phyloP scores from a whole-genome alignment of 768 basidiomycete genomes.

The Serpula lacrymans region DNA sequence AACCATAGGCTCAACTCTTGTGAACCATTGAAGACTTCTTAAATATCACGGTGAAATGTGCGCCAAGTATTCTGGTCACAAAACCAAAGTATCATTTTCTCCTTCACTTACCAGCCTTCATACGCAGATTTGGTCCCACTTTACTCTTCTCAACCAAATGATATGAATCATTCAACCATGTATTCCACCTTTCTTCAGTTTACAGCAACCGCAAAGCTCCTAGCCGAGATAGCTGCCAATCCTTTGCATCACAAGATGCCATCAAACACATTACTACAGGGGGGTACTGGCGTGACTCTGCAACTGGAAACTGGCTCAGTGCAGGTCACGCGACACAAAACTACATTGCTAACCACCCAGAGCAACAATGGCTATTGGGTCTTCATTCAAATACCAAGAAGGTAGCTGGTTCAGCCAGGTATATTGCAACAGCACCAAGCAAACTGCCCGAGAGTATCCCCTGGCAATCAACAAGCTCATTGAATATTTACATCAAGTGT shows the following conservation, averaged over 20 bases:
- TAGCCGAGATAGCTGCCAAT: conserved; percentile 38
- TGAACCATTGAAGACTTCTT: conserved; percentile 18
- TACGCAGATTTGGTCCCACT: conserved; percentile 20
- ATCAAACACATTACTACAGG: conserved; percentile 36
- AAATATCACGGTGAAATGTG: too few species aligned
- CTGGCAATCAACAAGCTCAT: too few species aligned
- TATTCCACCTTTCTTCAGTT: conserved; percentile 39
- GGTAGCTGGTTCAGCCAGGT: too few species aligned
- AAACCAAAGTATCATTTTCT: conserved; percentile 22
- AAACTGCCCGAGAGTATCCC: too few species aligned
- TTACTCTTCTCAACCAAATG: conserved; percentile 30
- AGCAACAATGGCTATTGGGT: conserved; percentile 3
- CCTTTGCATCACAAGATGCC: conserved; percentile 29
- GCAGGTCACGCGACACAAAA: too few species aligned
- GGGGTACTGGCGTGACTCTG: conserved; percentile 18
- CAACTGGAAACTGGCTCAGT: too few species aligned
- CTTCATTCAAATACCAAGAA: conserved; percentile 15
- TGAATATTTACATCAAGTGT: too few species aligned
- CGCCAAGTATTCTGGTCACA: too few species aligned
- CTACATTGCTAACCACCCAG: conserved; percentile 3
- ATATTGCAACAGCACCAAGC: too few species aligned
- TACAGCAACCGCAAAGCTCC: conserved; percentile 41
- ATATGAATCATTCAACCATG: conserved; percentile 40
- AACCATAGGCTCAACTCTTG: conserved; percentile 14
- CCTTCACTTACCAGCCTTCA: conserved; percentile 14